Percentiles rank a stretch among this genome's conserved stretches.
Evolutionary conservation across 768 basidiomycete genomes (phyloP).

Genomic region (Calocybe indica): DNA sequence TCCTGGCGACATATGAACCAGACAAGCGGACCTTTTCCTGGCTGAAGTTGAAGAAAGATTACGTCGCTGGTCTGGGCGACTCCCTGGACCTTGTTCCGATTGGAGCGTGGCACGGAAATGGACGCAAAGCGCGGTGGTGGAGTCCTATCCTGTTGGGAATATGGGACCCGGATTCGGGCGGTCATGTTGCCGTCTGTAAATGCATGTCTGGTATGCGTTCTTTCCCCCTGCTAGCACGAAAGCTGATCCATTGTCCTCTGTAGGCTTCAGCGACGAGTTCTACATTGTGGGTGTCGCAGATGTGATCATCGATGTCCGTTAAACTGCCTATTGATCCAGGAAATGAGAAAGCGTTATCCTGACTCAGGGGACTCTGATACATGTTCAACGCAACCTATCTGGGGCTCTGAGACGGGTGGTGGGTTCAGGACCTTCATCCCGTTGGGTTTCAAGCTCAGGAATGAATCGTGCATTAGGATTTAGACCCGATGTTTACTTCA

Average conservation of each 20-base stretch:
- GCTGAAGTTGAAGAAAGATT: conserved; percentile 93
- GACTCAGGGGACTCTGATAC: conserved; percentile 39
- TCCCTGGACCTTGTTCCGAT: conserved; percentile 67
- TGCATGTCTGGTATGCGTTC: conserved; percentile 70
- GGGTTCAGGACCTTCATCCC: conserved; percentile 11
- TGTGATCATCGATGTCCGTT: no score
- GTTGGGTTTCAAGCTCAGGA: background rate
- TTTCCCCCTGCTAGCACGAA: background rate
- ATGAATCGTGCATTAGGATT: conserved; percentile 37
- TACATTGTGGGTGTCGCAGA: conserved; percentile 46
- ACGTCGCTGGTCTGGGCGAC: conserved; percentile 75
- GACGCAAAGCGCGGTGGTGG: conserved; percentile 90
- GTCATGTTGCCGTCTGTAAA: conserved; percentile 77
- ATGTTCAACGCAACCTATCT: conserved; percentile 45
- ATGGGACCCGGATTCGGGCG: conserved; percentile 59
- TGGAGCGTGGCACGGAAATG: conserved; percentile 87
- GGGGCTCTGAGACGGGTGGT: conserved; percentile 68
- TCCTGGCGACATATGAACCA: conserved; percentile 86
- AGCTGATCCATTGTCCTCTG: background rate
- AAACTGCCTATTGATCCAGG: conserved; percentile 3
- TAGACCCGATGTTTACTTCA: conserved; percentile 62
- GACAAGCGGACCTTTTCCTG: conserved; percentile 85
- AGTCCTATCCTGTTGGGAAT: conserved; percentile 79
- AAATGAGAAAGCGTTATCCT: conserved; percentile 59
- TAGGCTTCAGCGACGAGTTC: conserved; percentile 81